Evolutionary conservation across 1,139 yeast genomes (phyloP), one percentile per base, ranked within the genome.

Genomic region (Saccharomyces hybrid): DNA sequence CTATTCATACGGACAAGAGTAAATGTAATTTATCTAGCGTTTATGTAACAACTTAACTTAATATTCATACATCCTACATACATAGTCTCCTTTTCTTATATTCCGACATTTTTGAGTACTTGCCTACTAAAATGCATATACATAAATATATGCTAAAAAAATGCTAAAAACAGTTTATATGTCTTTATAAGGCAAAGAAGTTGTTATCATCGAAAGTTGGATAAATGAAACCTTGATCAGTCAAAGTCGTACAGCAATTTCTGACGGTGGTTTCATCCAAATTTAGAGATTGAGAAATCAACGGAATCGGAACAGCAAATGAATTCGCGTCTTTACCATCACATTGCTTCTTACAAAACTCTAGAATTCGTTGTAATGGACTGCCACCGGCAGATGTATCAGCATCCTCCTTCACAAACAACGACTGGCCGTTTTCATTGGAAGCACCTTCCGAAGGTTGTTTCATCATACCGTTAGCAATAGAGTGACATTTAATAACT

Each of bases 281-380:
- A 49, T 73, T 75, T 61, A 85, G 72, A 42, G 77, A 75, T 64
- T 83, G 86, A 19, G 83, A 76, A 57, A 86, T 79, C 56, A 80
- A 75, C 55, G 78, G 79, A 19, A 82, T 73, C 21, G 88, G 89
- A 8, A 86, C 89, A 60, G 93, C 93, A 64, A 85, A 90, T 11
- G 81, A 76, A 83, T 85, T 84, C 14, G 81, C 73, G 50, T 78
- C 76, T 47, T 82, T 75, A 61, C 67, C 70, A 16, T 55, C 62
- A 56, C 71, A 68, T 56, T 67, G 81, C 71, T 56, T 77, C 77
- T 60, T 75, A 73, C 66, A 84, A 73, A 80, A 75, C n/a, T 75
- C 75, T 55, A 76, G 73, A 47, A 84, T 76, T 59, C 69, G 74
- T 53, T 80, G 65, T 24, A 59, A 55, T 19, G 80, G 70, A 14